phyloP scores from a whole-genome alignment of 495 filamentous ascomycete genomes.

The Peziza echinospora region DNA sequence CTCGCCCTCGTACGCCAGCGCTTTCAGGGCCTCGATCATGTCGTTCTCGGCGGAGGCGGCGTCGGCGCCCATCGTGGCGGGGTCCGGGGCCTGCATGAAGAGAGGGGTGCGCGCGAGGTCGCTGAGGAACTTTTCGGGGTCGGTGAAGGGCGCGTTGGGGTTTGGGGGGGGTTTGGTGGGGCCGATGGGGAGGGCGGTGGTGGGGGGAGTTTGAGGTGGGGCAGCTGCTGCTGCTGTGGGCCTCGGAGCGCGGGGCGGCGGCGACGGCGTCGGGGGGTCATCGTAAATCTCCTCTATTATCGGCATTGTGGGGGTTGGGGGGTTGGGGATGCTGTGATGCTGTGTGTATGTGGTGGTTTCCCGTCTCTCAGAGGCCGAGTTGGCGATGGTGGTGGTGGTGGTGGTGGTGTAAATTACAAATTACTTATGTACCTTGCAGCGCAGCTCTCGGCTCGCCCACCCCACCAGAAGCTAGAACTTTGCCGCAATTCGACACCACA shows the following conservation, averaged over 20 bases:
- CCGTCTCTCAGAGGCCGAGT: neutral
- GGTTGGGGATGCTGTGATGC: neutral
- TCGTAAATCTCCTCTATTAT: conserved; percentile 5
- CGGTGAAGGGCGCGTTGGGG: conserved; percentile 10
- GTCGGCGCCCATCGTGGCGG: too few species aligned
- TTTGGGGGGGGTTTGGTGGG: conserved; percentile 13
- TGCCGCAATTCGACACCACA: too few species aligned
- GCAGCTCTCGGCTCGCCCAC: neutral
- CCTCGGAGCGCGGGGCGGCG: conserved; percentile 3
- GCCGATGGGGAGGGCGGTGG: neutral
- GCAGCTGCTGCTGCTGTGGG: conserved; percentile 1
- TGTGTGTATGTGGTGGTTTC: conserved; percentile 1
- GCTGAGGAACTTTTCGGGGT: conserved; percentile 16
- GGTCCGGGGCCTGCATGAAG: conserved; percentile 85
- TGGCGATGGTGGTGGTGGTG: too few species aligned
- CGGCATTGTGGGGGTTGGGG: conserved; percentile 6
- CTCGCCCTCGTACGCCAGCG: conserved; percentile 80
- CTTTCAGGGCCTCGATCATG: conserved; percentile 65
- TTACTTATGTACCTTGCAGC: neutral
- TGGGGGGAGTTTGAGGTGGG: neutral
- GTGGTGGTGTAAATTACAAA: neutral
- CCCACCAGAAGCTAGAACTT: conserved; percentile 2
- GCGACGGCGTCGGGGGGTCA: conserved; percentile 1
- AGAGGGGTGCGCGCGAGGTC: conserved; percentile 33
- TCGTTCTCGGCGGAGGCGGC: conserved; percentile 39